phyloP scores from a whole-genome alignment of 2,329 filamentous ascomycete species.

The Aspergillus viridinutans region DNA sequence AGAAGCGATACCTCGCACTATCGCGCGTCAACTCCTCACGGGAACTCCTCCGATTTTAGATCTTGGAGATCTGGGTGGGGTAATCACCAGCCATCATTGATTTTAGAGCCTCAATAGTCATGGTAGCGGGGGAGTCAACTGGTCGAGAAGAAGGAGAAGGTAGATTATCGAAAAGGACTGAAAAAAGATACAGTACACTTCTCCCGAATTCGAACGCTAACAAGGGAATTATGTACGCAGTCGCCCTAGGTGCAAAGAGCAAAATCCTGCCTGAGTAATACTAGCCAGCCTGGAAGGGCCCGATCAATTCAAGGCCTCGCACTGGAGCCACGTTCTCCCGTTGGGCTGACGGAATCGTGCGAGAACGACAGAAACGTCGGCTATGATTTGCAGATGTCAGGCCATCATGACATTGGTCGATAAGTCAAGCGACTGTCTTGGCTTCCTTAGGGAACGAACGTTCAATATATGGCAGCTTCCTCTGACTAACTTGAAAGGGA shows the following conservation, averaged over 20 bases:
- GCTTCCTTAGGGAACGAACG: not conserved
- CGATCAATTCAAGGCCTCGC: not conserved
- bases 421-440: not conserved
- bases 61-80: not conserved
- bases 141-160: not conserved
- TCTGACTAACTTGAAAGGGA: not conserved
- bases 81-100: not conserved
- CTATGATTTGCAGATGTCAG: not conserved
- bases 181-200: not conserved
- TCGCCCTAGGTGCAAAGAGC: not conserved
- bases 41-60: not conserved
- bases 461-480: too few relatives aligned
- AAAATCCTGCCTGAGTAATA: not conserved
- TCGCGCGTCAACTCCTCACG: not conserved
- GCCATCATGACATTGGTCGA: not conserved
- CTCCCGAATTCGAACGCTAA: not conserved
- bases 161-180: not conserved
- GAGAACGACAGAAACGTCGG: not conserved
- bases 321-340: not conserved
- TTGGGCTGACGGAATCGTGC: not conserved
- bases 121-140: not conserved
- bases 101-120: not conserved
- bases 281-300: not conserved
- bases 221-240: not conserved
- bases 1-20: not conserved